Conservation (phyloP, 2,329 filamentous ascomycete species). For the Microsporum canis region DNA sequence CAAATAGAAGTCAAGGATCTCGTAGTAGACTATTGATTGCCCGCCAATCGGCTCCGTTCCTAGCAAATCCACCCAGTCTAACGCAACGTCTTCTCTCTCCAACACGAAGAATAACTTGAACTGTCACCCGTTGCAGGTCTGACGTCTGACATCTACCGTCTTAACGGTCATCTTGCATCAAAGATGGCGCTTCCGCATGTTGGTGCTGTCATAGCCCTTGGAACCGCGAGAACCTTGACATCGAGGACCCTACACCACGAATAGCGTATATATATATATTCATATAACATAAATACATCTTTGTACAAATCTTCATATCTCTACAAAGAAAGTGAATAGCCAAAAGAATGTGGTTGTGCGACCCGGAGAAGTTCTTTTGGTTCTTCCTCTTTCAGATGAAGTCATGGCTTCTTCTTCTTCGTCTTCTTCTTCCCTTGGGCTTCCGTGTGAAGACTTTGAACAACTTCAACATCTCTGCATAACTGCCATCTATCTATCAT, state of each 20-base stretch:
- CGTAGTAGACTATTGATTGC: background rate
- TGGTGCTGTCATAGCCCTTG: background rate
- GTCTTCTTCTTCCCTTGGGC: conserved; percentile 1
- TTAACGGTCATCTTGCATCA: background rate
- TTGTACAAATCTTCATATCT: background rate
- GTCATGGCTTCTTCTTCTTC: background rate
- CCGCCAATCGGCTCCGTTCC: background rate
- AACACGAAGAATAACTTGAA: background rate
- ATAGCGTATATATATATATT: background rate
- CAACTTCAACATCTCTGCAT: background rate
- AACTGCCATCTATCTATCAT: background rate
- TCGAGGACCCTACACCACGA: too few species aligned
- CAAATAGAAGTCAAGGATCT: background rate
- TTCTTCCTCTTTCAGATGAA: conserved; percentile 1
- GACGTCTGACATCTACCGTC: too few species aligned
- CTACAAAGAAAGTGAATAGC: background rate
- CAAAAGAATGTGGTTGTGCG: background rate
- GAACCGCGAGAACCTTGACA: too few species aligned
- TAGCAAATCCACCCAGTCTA: background rate
- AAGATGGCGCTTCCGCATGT: background rate
- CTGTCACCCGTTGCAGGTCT: background rate
- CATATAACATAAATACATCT: background rate
- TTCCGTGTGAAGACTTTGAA: background rate
- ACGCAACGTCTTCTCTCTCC: too few species aligned
- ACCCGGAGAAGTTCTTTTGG: background rate